Base-by-base conservation (phyloP, 78 protist genomes). In the Monosiga brevicollis region DNA sequence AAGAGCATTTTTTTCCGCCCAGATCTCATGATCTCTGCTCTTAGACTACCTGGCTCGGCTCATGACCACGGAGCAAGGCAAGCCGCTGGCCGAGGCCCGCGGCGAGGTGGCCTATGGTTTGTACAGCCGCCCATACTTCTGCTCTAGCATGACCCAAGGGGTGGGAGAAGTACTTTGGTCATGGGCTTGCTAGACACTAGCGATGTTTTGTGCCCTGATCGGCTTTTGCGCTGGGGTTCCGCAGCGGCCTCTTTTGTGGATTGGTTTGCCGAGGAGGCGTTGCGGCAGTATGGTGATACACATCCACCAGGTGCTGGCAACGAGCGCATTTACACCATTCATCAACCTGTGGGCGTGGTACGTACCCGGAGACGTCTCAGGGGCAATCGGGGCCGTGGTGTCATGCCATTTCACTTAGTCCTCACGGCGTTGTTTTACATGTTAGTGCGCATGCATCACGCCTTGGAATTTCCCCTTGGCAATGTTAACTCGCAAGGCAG, bases 381-480 rank as follows among this genome's bases (percentile, higher is more conserved):
- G 23, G 10, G 32, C 20, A 70, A 20, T 2, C 74, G 20, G 34
- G 23, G 10, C 6, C 32, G 36, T 26, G 34, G 26, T 26, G 23
- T 2, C 10, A 42, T 10, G 34, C n/a, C 32, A 77, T 77, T 22
- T 77, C 26, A 2, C 55, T 26, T 29, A 2, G 11, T 77, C 23
- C 35, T 36, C 77, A 15, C 62, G 6, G 29, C 62, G 2, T 32
- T 11, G 77, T 40, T 34, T 11, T 73, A n/a, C 40, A 40, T n/a
- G 38, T 73, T 36, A 35, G 36, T 73, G 77, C 35, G 77, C 32
- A 32, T 73, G 29, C 34, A 40, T 76, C 34, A 11, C n/a, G 42
- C 49, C 38, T 42, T 89, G 92, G 92, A 85, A 85, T 77, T 89
- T 85, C 35, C 89, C 91, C 3, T 25, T 1, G n/a, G 91, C 84